Percentiles rank a stretch among this genome's conserved stretches.
phyloP scores from a whole-genome alignment of 768 basidiomycete species.

The Mrakia frigida region DNA sequence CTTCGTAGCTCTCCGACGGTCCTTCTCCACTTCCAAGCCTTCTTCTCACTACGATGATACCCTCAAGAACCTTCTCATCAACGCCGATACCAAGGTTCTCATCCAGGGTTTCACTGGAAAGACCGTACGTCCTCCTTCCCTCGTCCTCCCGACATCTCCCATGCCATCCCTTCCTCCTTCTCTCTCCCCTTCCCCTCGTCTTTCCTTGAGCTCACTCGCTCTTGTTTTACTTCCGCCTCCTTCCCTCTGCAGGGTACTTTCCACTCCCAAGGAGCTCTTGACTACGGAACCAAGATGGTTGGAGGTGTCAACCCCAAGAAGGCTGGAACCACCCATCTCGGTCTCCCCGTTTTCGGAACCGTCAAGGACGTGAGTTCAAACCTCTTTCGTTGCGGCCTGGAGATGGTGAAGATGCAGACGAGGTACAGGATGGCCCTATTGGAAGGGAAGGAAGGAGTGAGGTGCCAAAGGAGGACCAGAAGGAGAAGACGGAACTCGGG shows the following conservation, averaged over 20 bases:
- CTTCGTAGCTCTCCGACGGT: conserved; percentile 18
- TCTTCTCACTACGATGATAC: conserved; percentile 29
- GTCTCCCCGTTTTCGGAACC: conserved; percentile 85
- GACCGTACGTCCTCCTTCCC: conserved; percentile 59
- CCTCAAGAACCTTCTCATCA: conserved; percentile 34
- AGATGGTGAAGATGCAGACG: too few species aligned
- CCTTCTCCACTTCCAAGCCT: conserved; percentile 30
- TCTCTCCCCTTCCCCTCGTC: neutral
- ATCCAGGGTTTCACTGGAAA: conserved; percentile 89
- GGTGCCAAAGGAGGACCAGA: neutral
- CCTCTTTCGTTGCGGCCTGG: too few species aligned
- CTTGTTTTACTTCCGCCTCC: neutral
- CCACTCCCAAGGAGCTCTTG: conserved; percentile 87
- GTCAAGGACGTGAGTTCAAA: conserved; percentile 74
- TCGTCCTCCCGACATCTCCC: neutral
- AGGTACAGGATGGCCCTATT: neutral
- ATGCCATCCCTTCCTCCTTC: neutral
- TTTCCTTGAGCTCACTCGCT: neutral
- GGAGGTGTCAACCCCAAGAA: conserved; percentile 91
- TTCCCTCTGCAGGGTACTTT: conserved; percentile 68
- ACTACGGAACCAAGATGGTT: conserved; percentile 80
- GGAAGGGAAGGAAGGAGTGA: neutral
- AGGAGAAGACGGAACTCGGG: too few species aligned
- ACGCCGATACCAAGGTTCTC: conserved; percentile 75
- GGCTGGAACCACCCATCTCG: conserved; percentile 90